Conservation (phyloP, 257 asterid species). For the Solanum sejunctum region DNA sequence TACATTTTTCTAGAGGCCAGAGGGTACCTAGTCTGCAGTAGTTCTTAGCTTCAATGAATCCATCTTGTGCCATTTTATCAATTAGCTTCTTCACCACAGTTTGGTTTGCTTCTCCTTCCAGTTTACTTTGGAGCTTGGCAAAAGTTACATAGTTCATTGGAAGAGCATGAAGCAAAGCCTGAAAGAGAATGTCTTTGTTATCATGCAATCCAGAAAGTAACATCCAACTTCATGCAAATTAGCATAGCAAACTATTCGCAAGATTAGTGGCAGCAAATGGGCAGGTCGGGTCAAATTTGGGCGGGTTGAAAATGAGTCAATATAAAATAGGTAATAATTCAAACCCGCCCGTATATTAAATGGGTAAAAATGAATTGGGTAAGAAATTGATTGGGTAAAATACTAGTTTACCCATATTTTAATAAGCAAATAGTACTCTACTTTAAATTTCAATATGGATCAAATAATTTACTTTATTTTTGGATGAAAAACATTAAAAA, state of each 20-base stretch:
- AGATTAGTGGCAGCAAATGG: no score
- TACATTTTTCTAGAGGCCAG: background rate
- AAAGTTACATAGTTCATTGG: constrained; percentile 62
- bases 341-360: no score
- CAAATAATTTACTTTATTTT: no score
- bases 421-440: no score
- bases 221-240: background rate
- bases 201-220: background rate
- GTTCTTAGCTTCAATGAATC: constrained; percentile 56
- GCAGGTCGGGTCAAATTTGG: no score
- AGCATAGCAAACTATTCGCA: background rate
- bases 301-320: no score
- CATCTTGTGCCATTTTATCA: constrained; percentile 79
- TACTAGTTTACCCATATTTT: no score
- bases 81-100: constrained; percentile 58
- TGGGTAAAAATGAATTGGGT: no score
- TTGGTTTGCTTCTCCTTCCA: constrained; percentile 63
- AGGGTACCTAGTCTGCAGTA: constrained; percentile 73
- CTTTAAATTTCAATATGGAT: no score
- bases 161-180: constrained; percentile 91
- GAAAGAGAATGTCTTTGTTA: background rate
- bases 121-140: constrained; percentile 64
- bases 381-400: no score
- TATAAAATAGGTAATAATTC: no score
- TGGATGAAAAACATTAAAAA: no score